Evolutionary conservation across 2,329 filamentous ascomycete species (phyloP).

Genomic region (Dendryphion nanum): DNA sequence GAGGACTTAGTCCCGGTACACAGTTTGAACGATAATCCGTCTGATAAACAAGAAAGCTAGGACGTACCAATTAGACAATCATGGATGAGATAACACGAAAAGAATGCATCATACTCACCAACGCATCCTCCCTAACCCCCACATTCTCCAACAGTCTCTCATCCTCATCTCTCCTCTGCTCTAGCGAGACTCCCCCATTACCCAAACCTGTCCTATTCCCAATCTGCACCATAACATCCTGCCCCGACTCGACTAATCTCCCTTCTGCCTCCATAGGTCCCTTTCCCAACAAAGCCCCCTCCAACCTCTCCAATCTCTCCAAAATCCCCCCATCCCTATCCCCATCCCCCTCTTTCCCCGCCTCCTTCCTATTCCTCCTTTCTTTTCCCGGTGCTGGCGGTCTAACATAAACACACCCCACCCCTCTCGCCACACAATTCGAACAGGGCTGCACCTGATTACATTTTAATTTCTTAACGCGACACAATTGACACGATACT

Average conservation of each 20-base stretch:
- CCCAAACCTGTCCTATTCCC: no score
- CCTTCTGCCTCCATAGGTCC: no score
- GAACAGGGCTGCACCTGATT: conserved; percentile 6
- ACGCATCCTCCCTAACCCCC: neutral
- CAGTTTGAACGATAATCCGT: neutral
- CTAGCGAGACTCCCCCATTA: no score
- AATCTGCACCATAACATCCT: no score
- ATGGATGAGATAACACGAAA: neutral
- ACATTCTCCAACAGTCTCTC: neutral
- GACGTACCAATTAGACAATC: neutral
- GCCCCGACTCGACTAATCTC: no score
- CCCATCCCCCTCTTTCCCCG: no score
- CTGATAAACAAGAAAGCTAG: neutral
- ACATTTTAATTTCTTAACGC: conserved; percentile 7
- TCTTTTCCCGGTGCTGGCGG: no score
- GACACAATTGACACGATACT: conserved; percentile 6
- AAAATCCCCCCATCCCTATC: no score
- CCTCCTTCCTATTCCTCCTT: no score
- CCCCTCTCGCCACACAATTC: conserved; percentile 5
- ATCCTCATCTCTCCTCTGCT: conserved; percentile 1
- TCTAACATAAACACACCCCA: conserved; percentile 2
- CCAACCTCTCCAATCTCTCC: no score
- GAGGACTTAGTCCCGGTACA: neutral
- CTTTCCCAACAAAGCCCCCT: no score
- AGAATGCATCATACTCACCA: neutral